These are phyloP conservation scores for Alisma plantagoaquatica DNA, from an alignment of 106 monocot species.

Conservation along the genomic window DNA sequence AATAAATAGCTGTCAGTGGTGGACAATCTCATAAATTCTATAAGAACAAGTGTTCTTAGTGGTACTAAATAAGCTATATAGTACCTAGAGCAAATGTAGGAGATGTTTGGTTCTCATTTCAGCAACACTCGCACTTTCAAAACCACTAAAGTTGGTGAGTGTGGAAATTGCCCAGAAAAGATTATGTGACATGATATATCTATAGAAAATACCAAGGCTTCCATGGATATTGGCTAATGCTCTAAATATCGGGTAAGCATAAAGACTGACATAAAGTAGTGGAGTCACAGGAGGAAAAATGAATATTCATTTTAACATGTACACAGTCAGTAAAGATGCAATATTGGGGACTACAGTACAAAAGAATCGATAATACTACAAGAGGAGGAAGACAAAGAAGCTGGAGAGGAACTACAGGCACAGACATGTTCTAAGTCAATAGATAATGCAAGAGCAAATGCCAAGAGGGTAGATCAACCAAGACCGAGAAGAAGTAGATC, in stretches of 20 bases:
- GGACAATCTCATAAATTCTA: neutral
- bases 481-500: too few species aligned
- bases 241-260: slow-evolving; percentile 2
- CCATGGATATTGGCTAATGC: slow-evolving; percentile 16
- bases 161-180: slow-evolving; percentile 17
- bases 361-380: too few species aligned
- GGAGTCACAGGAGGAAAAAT: too few species aligned
- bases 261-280: neutral
- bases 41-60: slow-evolving; percentile 17
- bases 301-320: too few species aligned
- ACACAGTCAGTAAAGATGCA: too few species aligned
- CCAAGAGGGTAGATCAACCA: too few species aligned
- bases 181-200: slow-evolving; percentile 14
- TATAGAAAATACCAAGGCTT: slow-evolving; percentile 8
- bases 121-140: slow-evolving; percentile 25
- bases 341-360: too few species aligned
- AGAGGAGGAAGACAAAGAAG: too few species aligned
- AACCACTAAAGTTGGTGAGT: slow-evolving; percentile 20
- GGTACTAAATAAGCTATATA: slow-evolving; percentile 21
- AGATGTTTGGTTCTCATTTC: slow-evolving; percentile 21
- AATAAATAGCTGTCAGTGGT: neutral
- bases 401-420: too few species aligned
- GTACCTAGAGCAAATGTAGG: slow-evolving; percentile 24
- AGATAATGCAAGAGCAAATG: too few species aligned
- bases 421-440: too few species aligned